Evolutionary conservation across 345 rosid genomes (phyloP).

Genomic region (Eucalyptus polyanthemos): DNA sequence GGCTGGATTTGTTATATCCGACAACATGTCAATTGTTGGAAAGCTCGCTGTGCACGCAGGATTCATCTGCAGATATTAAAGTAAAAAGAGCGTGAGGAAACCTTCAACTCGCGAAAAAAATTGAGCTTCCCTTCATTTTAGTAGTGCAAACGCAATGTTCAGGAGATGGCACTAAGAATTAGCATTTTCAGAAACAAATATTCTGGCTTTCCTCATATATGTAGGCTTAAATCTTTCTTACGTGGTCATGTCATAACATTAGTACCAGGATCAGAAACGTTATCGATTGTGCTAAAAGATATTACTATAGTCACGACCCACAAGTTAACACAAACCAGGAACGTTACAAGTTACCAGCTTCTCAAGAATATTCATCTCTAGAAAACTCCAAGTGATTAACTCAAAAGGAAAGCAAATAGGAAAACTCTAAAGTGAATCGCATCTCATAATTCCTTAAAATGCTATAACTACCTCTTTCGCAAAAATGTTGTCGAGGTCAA

Average conservation of each 20-base stretch:
- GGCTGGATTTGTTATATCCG: conserved; percentile 34
- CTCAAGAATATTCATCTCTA: neutral
- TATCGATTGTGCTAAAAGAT: neutral
- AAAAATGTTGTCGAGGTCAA: conserved; percentile 33
- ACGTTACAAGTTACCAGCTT: neutral
- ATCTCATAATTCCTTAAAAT: neutral
- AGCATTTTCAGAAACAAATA: neutral
- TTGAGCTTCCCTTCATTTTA: neutral
- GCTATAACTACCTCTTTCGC: conserved; percentile 32
- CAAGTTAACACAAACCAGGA: neutral
- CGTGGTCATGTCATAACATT: neutral
- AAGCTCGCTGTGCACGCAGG: conserved; percentile 16
- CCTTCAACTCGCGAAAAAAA: neutral
- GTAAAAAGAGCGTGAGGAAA: neutral
- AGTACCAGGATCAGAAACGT: neutral
- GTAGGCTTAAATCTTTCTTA: neutral
- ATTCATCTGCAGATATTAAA: conserved; percentile 12
- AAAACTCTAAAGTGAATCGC: neutral
- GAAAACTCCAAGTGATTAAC: neutral
- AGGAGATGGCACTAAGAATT: neutral
- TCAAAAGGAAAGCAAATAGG: neutral
- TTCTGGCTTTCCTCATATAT: neutral
- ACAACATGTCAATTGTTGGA: conserved; percentile 29
- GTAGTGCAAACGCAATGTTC: neutral
- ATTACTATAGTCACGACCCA: neutral